Conservation (phyloP, 768 basidiomycete genomes). For the Termitomyces sp. region DNA sequence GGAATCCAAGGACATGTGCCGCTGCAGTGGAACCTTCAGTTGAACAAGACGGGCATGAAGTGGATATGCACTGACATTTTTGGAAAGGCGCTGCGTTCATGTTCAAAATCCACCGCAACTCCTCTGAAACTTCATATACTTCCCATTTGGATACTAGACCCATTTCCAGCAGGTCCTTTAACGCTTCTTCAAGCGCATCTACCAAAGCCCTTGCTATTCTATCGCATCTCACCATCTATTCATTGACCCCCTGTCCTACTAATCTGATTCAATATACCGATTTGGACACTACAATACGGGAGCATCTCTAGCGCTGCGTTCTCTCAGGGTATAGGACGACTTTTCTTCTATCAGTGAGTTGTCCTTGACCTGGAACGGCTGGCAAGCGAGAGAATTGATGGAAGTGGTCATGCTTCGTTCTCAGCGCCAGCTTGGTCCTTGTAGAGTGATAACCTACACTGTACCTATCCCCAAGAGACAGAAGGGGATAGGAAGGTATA, state of each 20-base stretch:
- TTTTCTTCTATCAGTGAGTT: slow-evolving; percentile 7
- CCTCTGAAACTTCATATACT: slow-evolving; percentile 6
- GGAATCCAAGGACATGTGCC: too few species aligned
- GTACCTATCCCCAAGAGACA: slow-evolving; percentile 6
- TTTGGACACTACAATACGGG: slow-evolving; percentile 14
- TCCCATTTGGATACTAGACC: slow-evolving; percentile 7
- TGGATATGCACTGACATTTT: not conserved
- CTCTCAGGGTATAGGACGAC: slow-evolving; percentile 12
- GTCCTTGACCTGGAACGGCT: slow-evolving; percentile 7
- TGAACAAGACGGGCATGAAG: too few species aligned
- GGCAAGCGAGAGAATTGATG: slow-evolving; percentile 4
- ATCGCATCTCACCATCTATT: slow-evolving; percentile 16
- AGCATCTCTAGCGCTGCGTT: slow-evolving; percentile 6
- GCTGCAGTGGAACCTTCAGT: too few species aligned
- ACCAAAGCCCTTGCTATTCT: slow-evolving; percentile 5
- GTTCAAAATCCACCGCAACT: slow-evolving; percentile 3
- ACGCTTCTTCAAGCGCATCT: slow-evolving; percentile 1
- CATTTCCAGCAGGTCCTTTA: slow-evolving; percentile 4
- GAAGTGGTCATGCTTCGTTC: slow-evolving; percentile 15
- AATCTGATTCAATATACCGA: slow-evolving; percentile 10
- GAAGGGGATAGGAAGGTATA: not conserved
- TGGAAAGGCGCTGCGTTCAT: slow-evolving; percentile 1
- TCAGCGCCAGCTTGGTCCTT: slow-evolving; percentile 14
- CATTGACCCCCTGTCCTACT: not conserved
- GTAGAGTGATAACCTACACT: slow-evolving; percentile 9